Evolutionary conservation across 306 rosid genomes (phyloP).

Genomic region (Purshia tridentata): DNA sequence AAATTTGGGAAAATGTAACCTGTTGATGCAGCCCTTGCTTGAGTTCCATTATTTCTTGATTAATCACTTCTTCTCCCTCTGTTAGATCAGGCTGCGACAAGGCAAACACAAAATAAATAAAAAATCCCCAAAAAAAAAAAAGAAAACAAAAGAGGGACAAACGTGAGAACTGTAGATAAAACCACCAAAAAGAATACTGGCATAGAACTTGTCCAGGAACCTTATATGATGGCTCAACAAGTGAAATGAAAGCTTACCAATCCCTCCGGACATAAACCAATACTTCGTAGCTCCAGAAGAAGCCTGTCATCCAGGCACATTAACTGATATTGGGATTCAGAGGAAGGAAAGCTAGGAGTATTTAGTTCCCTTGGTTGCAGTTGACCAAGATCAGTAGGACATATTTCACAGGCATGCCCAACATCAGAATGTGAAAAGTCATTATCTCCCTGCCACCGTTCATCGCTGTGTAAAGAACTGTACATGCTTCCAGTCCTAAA

Average conservation of each 20-base stretch:
- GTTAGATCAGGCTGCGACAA: slow-evolving; percentile 73
- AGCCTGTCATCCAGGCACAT: slow-evolving; percentile 75
- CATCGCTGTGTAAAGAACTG: slow-evolving; percentile 57
- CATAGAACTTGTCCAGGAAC: slow-evolving; percentile 18
- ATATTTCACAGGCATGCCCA: slow-evolving; percentile 57
- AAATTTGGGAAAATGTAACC: slow-evolving; percentile 40
- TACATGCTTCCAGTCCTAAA: slow-evolving; percentile 55
- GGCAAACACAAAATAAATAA: slow-evolving; percentile 27
- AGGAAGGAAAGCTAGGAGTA: slow-evolving; percentile 44
- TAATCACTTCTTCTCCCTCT: slow-evolving; percentile 72
- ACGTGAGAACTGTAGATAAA: slow-evolving; percentile 6
- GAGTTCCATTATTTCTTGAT: slow-evolving; percentile 64
- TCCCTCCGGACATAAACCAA: slow-evolving; percentile 77
- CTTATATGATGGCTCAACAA: slow-evolving; percentile 19
- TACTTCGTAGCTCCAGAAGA: slow-evolving; percentile 81
- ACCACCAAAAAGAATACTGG: background rate
- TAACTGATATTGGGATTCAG: slow-evolving; percentile 68
- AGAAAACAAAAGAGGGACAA: background rate
- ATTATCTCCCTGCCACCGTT: slow-evolving; percentile 72
- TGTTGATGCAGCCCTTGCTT: slow-evolving; percentile 58
- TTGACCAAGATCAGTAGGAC: slow-evolving; percentile 64
- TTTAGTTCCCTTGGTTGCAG: slow-evolving; percentile 48
- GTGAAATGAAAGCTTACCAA: slow-evolving; percentile 51
- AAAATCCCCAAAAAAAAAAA: slow-evolving; percentile 23
- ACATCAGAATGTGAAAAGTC: slow-evolving; percentile 61